These are phyloP conservation scores for Carex kokanica DNA, from an alignment of 176 grass and related monocot species.

Conservation along the genomic window DNA sequence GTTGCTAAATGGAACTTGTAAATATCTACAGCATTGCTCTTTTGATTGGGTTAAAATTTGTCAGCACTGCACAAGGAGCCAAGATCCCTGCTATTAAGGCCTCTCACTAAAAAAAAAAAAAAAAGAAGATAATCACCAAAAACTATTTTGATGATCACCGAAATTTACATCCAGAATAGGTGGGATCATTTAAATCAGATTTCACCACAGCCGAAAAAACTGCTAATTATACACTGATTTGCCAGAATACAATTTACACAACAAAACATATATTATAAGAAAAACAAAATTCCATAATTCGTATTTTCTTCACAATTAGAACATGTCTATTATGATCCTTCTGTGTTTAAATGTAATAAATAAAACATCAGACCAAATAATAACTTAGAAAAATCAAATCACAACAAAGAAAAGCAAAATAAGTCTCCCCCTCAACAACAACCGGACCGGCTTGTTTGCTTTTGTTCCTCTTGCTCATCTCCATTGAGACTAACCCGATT, in stretches of 20 bases:
- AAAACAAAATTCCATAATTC: conserved; percentile 24
- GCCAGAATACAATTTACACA: conserved; percentile 10
- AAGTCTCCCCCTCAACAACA: conserved; percentile 46
- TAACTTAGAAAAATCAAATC: conserved; percentile 25
- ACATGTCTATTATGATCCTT: conserved; percentile 25
- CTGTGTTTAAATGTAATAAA: conserved; percentile 28
- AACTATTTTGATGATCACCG: not conserved
- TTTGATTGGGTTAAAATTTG: too few species aligned
- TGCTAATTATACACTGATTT: not conserved
- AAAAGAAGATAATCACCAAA: not conserved
- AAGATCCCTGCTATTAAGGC: too few species aligned
- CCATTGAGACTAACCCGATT: conserved; percentile 75
- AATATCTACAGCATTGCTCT: too few species aligned
- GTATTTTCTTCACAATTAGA: conserved; percentile 15
- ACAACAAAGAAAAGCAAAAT: conserved; percentile 30
- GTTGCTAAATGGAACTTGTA: too few species aligned
- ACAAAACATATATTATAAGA: conserved; percentile 16
- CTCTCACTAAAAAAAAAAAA: not conserved
- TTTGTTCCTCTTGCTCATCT: conserved; percentile 41
- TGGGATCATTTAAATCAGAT: not conserved
- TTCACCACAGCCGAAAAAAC: not conserved
- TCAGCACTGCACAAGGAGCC: too few species aligned
- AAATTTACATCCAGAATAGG: too few species aligned
- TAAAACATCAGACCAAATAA: conserved; percentile 21
- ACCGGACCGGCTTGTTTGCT: conserved; percentile 46